Conservation (phyloP, 1,139 yeast species). For the Candida frijolesensis region DNA sequence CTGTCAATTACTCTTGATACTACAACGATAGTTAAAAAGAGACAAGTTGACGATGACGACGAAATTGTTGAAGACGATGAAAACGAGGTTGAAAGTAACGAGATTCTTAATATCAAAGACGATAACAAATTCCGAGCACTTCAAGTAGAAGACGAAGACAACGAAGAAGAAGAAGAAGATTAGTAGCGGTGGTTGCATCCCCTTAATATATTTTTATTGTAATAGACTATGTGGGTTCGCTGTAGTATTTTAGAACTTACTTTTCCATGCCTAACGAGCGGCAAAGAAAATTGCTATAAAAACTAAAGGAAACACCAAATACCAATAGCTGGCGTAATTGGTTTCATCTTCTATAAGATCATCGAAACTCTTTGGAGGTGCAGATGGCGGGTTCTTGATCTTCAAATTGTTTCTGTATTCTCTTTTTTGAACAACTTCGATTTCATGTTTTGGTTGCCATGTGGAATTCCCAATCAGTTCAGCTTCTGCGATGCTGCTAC, state of each 20-base stretch:
- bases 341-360: slow-evolving; percentile 18
- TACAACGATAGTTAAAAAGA: slow-evolving; percentile 13
- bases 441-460: slow-evolving; percentile 58
- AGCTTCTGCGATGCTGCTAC: slow-evolving; percentile 81
- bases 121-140: slow-evolving; percentile 1
- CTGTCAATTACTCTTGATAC: slow-evolving; percentile 40
- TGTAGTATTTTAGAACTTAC: too few relatives aligned
- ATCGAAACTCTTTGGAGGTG: slow-evolving; percentile 47
- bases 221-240: not conserved
- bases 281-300: slow-evolving; percentile 1
- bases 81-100: slow-evolving; percentile 23
- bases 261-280: not conserved
- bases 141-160: slow-evolving; percentile 1
- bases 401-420: slow-evolving; percentile 38
- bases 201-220: not conserved
- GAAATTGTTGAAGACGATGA: slow-evolving; percentile 10
- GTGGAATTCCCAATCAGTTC: slow-evolving; percentile 80
- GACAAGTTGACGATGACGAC: slow-evolving; percentile 2
- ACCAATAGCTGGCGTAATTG: not conserved
- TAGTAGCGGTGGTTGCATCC: not conserved
- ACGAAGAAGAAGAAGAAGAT: not conserved
- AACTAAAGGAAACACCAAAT: not conserved
- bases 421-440: slow-evolving; percentile 51
- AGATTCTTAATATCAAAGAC: not conserved
- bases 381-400: slow-evolving; percentile 34